phyloP scores from a whole-genome alignment of 805 yeast species.

The Pichia californica region DNA sequence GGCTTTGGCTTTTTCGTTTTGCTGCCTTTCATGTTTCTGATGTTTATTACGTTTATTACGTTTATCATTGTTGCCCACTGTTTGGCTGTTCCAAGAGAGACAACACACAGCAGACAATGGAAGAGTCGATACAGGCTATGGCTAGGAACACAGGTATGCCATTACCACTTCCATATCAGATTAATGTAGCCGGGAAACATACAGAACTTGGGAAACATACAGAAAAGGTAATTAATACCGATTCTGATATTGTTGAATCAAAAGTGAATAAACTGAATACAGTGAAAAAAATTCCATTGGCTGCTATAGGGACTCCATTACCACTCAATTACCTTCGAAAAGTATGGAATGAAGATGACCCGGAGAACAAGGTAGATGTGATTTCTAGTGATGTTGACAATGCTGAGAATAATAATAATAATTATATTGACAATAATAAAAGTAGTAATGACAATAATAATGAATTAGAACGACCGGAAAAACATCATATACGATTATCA shows the following conservation, averaged over 20 bases:
- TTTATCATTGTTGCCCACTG: no score
- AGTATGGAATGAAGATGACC: no score
- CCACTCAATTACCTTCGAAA: conserved; percentile 22
- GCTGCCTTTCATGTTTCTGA: no score
- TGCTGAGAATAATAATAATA: neutral
- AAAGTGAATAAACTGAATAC: neutral
- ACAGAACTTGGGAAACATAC: neutral
- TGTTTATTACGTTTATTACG: no score
- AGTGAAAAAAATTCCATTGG: conserved; percentile 4
- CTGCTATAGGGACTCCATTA: conserved; percentile 21
- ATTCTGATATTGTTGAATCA: no score
- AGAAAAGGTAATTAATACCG: neutral
- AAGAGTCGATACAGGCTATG: neutral
- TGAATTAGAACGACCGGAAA: neutral
- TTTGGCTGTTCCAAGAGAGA: no score
- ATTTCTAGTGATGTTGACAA: no score
- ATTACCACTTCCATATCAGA: conserved; percentile 4
- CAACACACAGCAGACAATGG: neutral
- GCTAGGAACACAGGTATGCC: neutral
- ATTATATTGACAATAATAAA: no score
- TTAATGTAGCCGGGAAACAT: conserved; percentile 2
- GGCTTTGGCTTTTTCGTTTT: no score
- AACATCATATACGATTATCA: neutral
- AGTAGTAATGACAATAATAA: neutral
- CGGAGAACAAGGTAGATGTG: neutral